phyloP scores from a whole-genome alignment of 2,329 filamentous ascomycete species.

The Colletotrichum sp. region DNA sequence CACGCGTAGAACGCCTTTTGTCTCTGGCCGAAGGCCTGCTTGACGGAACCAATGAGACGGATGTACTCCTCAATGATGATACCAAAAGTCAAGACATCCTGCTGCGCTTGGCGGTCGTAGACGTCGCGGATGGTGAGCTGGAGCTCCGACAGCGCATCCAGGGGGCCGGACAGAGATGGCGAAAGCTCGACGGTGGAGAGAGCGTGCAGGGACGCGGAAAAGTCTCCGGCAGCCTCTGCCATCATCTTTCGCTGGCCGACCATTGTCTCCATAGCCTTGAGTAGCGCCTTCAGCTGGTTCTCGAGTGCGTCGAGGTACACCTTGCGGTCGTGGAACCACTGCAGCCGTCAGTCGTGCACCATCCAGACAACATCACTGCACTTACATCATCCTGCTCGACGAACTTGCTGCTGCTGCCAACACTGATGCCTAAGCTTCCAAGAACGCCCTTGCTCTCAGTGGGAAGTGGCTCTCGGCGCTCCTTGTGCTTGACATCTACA shows the following conservation, averaged over 20 bases:
- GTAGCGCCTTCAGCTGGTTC: constrained; percentile 84
- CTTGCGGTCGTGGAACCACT: constrained; percentile 98
- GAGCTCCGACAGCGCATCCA: constrained; percentile 90
- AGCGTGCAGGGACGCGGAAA: constrained; percentile 90
- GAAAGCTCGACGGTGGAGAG: constrained; percentile 93
- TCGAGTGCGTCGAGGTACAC: constrained; percentile 95
- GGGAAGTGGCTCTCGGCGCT: constrained; percentile 84
- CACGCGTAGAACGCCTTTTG: constrained; percentile 96
- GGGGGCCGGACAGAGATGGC: constrained; percentile 82
- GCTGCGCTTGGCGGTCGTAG: constrained; percentile 95
- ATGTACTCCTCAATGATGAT: constrained; percentile 99
- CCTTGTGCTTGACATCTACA: constrained; percentile 96
- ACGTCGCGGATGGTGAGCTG: constrained; percentile 94
- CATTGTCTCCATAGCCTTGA: constrained; percentile 94
- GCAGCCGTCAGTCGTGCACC: constrained; percentile 14
- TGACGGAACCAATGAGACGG: constrained; percentile 91
- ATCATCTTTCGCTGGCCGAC: constrained; percentile 91
- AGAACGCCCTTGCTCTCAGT: constrained; percentile 94
- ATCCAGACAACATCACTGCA: constrained; percentile 12
- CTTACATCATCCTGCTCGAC: constrained; percentile 95
- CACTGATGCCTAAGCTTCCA: constrained; percentile 79
- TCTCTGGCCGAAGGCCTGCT: constrained; percentile 88
- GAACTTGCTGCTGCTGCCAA: constrained; percentile 84
- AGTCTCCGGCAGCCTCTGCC: constrained; percentile 91
- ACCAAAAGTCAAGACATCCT: constrained; percentile 93